A percentile compares a stretch with the other conserved stretches of the same genome.
Conservation (phyloP, 2,329 filamentous ascomycete genomes). For the Aspergillus latus region DNA sequence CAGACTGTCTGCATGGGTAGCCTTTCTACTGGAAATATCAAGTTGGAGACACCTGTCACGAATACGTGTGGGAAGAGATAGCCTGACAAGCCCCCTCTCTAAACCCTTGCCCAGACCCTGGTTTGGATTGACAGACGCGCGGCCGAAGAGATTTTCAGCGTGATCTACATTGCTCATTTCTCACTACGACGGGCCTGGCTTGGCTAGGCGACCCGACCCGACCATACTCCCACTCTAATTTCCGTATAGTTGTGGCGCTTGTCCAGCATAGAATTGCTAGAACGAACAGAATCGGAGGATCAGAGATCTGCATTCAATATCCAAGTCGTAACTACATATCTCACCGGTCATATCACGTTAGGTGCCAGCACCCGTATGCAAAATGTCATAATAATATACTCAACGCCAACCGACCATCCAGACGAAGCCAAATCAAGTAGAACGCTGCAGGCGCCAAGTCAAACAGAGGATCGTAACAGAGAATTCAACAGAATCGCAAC, state of each 20-base stretch:
- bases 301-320: neutral
- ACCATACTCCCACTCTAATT: neutral
- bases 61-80: neutral
- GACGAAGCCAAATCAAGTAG: no score
- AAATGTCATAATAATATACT: neutral
- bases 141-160: neutral
- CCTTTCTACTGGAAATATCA: neutral
- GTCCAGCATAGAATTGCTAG: neutral
- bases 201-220: neutral
- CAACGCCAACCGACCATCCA: neutral
- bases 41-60: neutral
- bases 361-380: neutral
- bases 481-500: neutral
- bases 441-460: neutral
- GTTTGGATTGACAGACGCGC: neutral
- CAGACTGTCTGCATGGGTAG: neutral
- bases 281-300: no score
- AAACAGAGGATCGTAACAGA: neutral
- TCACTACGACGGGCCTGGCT: neutral
- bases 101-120: neutral
- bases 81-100: no score
- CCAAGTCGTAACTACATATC: neutral
- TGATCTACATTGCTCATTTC: conserved; percentile 5
- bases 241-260: neutral
- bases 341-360: neutral